These are phyloP conservation scores for Nakaseomyces bracarensis DNA, from an alignment of 1,139 yeast species.

Conservation along the genomic window DNA sequence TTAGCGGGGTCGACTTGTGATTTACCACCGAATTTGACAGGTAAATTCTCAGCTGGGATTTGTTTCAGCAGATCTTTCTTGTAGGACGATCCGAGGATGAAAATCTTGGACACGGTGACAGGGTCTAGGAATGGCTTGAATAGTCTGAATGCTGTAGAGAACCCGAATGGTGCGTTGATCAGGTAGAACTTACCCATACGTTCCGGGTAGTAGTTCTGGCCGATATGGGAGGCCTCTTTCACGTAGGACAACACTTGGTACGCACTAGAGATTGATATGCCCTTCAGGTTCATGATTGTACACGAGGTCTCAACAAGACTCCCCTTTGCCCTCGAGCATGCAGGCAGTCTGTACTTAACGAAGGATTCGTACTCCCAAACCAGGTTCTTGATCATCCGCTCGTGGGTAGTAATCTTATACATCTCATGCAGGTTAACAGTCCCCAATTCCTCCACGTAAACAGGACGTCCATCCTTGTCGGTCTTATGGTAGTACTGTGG, in stretches of 20 bases:
- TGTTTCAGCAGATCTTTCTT: slow-evolving; percentile 76
- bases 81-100: slow-evolving; percentile 71
- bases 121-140: slow-evolving; percentile 93
- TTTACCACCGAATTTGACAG: slow-evolving; percentile 77
- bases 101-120: slow-evolving; percentile 87
- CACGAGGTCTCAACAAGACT: slow-evolving; percentile 84
- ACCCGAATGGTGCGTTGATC: slow-evolving; percentile 94
- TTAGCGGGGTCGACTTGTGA: slow-evolving; percentile 53
- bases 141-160: slow-evolving; percentile 78
- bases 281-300: slow-evolving; percentile 87
- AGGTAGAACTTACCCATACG: slow-evolving; percentile 95
- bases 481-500: slow-evolving; percentile 96
- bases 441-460: slow-evolving; percentile 87
- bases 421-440: slow-evolving; percentile 76
- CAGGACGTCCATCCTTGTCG: slow-evolving; percentile 92
- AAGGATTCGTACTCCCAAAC: slow-evolving; percentile 96
- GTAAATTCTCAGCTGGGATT: slow-evolving; percentile 85
- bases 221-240: slow-evolving; percentile 81
- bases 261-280: slow-evolving; percentile 74
- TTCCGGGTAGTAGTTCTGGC: slow-evolving; percentile 95
- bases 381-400: slow-evolving; percentile 85
- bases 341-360: slow-evolving; percentile 73
- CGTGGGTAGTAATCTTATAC: slow-evolving; percentile 88
- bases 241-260: slow-evolving; percentile 79
- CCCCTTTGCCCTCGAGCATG: slow-evolving; percentile 76